These are phyloP conservation scores for Protomyces inundatus DNA, from an alignment of 1,139 yeast species.

Conservation along the genomic window DNA sequence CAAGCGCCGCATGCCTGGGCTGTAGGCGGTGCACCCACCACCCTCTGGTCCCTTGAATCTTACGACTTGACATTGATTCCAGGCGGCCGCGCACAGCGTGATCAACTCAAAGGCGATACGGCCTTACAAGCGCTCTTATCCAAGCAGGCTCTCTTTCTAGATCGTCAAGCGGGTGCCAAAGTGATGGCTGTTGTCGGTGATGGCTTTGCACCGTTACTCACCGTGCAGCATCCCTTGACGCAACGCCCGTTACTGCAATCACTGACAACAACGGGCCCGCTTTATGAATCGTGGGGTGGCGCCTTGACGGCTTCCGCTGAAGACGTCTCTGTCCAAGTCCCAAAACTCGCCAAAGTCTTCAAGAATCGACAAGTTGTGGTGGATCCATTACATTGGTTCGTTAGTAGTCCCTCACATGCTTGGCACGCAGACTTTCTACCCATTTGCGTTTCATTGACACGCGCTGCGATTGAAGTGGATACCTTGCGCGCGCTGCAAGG, in stretches of 20 bases:
- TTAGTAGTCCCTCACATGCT: slow-evolving; percentile 11
- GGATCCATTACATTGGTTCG: slow-evolving; percentile 15
- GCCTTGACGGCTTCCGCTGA: slow-evolving; percentile 6
- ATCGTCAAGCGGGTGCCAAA: slow-evolving; percentile 5
- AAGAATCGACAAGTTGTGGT: not conserved
- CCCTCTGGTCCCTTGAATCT: slow-evolving; percentile 1
- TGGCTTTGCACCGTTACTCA: slow-evolving; percentile 13
- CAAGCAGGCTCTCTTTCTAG: slow-evolving; percentile 3
- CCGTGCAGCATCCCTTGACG: slow-evolving; percentile 14
- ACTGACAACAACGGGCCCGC: slow-evolving; percentile 13
- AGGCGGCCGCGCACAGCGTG: slow-evolving; percentile 16
- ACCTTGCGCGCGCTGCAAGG: not conserved
- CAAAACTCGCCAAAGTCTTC: slow-evolving; percentile 2
- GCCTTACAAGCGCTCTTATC: slow-evolving; percentile 5
- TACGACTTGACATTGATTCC: slow-evolving; percentile 16
- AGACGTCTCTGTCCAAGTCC: slow-evolving; percentile 7
- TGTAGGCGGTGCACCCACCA: not conserved
- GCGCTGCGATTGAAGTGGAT: slow-evolving; percentile 13
- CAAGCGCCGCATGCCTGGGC: slow-evolving; percentile 22
- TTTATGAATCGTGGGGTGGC: slow-evolving; percentile 19
- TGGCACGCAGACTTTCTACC: slow-evolving; percentile 9
- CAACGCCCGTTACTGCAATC: slow-evolving; percentile 4
- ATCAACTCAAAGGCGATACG: slow-evolving; percentile 15
- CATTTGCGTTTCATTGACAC: slow-evolving; percentile 2
- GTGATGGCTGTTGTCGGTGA: slow-evolving; percentile 18